Evolutionary conservation across 345 rosid genomes (phyloP).

Genomic region (Pistacia vera): DNA sequence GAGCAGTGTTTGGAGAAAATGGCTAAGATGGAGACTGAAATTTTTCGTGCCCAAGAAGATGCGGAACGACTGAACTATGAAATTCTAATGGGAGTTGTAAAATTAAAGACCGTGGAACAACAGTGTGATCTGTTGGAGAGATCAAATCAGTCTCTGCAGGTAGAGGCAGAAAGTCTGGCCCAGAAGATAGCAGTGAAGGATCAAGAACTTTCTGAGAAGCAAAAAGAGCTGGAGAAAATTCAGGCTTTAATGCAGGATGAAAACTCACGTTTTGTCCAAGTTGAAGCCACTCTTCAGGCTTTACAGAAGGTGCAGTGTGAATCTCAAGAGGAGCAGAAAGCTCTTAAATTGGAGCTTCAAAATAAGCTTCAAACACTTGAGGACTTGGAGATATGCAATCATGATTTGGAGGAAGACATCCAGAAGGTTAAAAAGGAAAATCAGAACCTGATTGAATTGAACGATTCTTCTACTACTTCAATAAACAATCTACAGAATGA

Average conservation of each 20-base stretch:
- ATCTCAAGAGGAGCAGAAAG: conserved; percentile 66
- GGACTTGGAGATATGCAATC: conserved; percentile 52
- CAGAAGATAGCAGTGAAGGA: conserved; percentile 66
- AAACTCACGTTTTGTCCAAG: conserved; percentile 57
- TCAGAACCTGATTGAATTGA: conserved; percentile 45
- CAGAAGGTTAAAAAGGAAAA: conserved; percentile 54
- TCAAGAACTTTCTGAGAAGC: conserved; percentile 68
- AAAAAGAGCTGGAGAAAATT: conserved; percentile 59
- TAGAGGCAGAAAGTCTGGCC: conserved; percentile 63
- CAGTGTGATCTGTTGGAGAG: conserved; percentile 57
- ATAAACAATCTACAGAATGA: conserved; percentile 50
- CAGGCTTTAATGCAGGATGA: conserved; percentile 60
- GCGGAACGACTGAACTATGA: conserved; percentile 56
- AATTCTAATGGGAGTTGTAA: conserved; percentile 55
- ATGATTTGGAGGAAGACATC: conserved; percentile 56
- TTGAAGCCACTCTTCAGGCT: conserved; percentile 58
- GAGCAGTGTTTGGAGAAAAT: conserved; percentile 71
- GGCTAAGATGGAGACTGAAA: conserved; percentile 62
- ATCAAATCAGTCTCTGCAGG: conserved; percentile 65
- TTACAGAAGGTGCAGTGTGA: conserved; percentile 52
- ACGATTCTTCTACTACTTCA: conserved; percentile 50
- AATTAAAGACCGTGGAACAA: conserved; percentile 58
- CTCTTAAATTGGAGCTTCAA: conserved; percentile 68
- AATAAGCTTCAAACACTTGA: conserved; percentile 56
- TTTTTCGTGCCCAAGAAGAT: conserved; percentile 56